phyloP scores from a whole-genome alignment of 768 basidiomycete genomes.

The Leucosporidium creatinivorum region DNA sequence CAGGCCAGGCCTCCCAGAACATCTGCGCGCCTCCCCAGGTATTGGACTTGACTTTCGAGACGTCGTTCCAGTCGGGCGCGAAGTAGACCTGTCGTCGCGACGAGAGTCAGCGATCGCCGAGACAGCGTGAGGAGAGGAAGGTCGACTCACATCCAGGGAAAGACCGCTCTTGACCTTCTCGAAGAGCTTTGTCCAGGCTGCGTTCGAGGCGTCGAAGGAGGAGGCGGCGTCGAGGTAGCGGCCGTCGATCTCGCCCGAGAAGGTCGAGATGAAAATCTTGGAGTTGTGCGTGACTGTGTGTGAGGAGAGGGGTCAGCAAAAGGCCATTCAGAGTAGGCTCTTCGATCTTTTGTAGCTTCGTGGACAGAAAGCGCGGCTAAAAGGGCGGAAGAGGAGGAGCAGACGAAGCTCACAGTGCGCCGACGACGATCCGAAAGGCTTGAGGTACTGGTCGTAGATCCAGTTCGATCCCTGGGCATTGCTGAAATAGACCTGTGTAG shows the following conservation, averaged over 20 bases:
- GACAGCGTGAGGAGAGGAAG: neutral
- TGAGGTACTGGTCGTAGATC: conserved; percentile 8
- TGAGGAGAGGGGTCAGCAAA: neutral
- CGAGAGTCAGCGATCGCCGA: neutral
- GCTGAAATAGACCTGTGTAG: conserved; percentile 15
- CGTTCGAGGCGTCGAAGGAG: neutral
- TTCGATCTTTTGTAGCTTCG: no score
- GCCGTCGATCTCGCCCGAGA: neutral
- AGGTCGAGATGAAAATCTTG: neutral
- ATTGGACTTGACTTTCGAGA: neutral
- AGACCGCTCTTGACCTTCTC: neutral
- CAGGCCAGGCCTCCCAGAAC: no score
- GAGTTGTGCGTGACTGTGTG: neutral
- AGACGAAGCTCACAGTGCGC: conserved; percentile 7
- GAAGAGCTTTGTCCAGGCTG: neutral
- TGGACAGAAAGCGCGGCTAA: no score
- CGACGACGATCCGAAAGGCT: neutral
- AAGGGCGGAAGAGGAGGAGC: no score
- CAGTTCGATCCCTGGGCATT: neutral
- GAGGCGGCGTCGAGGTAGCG: neutral
- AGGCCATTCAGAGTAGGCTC: no score
- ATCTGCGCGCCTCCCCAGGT: no score
- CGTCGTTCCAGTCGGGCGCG: neutral
- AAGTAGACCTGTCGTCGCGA: neutral
- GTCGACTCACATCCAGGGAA: neutral